A percentile compares a stretch with the other conserved stretches of the same genome.
Evolutionary conservation across 2,329 filamentous ascomycete genomes (phyloP).

Genomic region (Penicillium sp.): DNA sequence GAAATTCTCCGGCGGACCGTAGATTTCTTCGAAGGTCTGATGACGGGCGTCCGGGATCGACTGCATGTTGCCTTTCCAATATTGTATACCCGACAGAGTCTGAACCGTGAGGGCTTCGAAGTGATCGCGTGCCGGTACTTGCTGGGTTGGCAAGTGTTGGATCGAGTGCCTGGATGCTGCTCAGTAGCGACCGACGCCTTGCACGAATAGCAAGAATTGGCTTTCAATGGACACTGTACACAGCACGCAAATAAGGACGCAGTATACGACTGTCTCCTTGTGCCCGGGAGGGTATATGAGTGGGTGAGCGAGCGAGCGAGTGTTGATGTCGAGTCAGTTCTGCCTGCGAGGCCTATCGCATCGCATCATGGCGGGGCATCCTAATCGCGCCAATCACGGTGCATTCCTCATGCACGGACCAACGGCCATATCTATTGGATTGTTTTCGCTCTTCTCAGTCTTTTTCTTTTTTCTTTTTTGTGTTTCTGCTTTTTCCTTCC

Average conservation of each 20-base stretch:
- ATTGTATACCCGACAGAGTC: not conserved
- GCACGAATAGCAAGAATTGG: not conserved
- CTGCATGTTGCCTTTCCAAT: conserved; percentile 48
- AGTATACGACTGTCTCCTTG: not conserved
- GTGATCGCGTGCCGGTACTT: not conserved
- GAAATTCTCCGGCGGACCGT: conserved; percentile 97
- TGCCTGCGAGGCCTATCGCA: not conserved
- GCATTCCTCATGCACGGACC: not conserved
- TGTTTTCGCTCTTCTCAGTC: no score
- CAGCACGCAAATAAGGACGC: not conserved
- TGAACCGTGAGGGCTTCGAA: not conserved
- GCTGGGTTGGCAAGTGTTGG: not conserved
- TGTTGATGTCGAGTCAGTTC: not conserved
- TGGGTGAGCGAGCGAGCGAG: not conserved
- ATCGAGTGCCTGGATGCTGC: not conserved
- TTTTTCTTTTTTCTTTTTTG: no score
- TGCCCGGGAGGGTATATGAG: not conserved
- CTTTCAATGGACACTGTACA: not conserved
- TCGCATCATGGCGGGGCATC: not conserved
- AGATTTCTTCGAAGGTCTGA: conserved; percentile 98
- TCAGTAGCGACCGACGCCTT: not conserved
- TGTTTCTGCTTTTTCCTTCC: not conserved
- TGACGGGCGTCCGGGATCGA: conserved; percentile 66
- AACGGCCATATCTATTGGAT: not conserved
- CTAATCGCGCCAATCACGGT: not conserved